Percentiles rank a stretch among this genome's conserved stretches.
Conservation (phyloP, 2,329 filamentous ascomycete genomes). For the Biscogniauxia mediterranea region DNA sequence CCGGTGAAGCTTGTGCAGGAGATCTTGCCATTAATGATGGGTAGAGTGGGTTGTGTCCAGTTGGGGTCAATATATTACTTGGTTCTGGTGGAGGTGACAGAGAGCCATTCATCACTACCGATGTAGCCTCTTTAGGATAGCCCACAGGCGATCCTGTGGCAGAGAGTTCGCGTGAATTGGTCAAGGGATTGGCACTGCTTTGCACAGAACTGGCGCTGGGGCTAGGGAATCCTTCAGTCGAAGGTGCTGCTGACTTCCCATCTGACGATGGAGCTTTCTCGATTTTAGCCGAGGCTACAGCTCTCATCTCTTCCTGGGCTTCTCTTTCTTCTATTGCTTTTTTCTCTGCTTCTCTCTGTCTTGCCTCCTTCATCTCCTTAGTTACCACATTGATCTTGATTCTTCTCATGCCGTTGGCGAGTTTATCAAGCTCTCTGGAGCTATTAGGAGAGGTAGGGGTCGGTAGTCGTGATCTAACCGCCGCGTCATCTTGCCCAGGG, state of each 20-base stretch:
- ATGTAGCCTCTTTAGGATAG: neutral
- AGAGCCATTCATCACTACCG: neutral
- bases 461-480: constrained; percentile 19
- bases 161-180: neutral
- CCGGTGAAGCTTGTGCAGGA: neutral
- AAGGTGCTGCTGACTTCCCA: neutral
- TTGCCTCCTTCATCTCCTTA: constrained; percentile 56
- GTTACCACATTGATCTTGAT: constrained; percentile 62
- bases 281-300: neutral
- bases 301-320: neutral
- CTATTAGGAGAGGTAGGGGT: constrained; percentile 13
- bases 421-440: constrained; percentile 47
- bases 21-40: neutral
- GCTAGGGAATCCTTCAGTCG: neutral
- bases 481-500: constrained; percentile 4
- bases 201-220: neutral
- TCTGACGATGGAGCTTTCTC: neutral
- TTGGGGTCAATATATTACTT: neutral
- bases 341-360: constrained; percentile 34
- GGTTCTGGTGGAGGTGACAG: neutral
- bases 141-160: neutral
- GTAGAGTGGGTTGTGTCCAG: neutral
- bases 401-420: constrained; percentile 60
- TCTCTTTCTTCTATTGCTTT: constrained; percentile 7
- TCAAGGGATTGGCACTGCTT: neutral